These are phyloP conservation scores for Phytopythium oedochilum DNA, from an alignment of 352 stramenopile genomes.

Conservation along the genomic window DNA sequence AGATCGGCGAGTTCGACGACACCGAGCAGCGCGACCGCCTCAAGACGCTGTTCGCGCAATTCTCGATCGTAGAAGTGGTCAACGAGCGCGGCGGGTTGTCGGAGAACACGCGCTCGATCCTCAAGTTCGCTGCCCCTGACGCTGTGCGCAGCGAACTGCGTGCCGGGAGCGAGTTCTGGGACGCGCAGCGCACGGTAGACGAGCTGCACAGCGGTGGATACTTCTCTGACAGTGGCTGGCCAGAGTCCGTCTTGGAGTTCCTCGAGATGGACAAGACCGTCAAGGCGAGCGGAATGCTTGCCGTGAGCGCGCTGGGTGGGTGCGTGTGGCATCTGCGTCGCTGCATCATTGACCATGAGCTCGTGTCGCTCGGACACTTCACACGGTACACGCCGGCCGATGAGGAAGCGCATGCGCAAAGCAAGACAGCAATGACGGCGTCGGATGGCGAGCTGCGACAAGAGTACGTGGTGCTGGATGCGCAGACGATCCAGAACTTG, in stretches of 20 bases:
- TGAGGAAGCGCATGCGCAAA: constrained; percentile 28
- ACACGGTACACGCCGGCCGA: constrained; percentile 76
- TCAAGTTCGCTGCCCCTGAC: constrained; percentile 66
- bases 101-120: constrained; percentile 59
- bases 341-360: constrained; percentile 80
- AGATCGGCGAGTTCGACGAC: constrained; percentile 97
- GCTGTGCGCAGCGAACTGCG: constrained; percentile 60
- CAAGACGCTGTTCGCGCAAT: constrained; percentile 93
- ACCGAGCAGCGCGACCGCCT: constrained; percentile 93
- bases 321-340: constrained; percentile 79
- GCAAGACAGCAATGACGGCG: not conserved
- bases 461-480: constrained; percentile 94
- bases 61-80: constrained; percentile 82
- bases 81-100: constrained; percentile 64
- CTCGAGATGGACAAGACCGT: constrained; percentile 76
- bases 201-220: constrained; percentile 90
- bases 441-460: constrained; percentile 53
- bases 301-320: constrained; percentile 62
- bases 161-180: constrained; percentile 87
- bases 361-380: constrained; percentile 78
- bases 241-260: constrained; percentile 43
- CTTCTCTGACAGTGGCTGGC: constrained; percentile 80
- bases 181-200: constrained; percentile 82
- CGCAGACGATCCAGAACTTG: constrained; percentile 96
- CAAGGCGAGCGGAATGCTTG: constrained; percentile 47